These are phyloP conservation scores for Poa annua DNA, from an alignment of 176 grass and related monocot genomes.

Conservation along the genomic window DNA sequence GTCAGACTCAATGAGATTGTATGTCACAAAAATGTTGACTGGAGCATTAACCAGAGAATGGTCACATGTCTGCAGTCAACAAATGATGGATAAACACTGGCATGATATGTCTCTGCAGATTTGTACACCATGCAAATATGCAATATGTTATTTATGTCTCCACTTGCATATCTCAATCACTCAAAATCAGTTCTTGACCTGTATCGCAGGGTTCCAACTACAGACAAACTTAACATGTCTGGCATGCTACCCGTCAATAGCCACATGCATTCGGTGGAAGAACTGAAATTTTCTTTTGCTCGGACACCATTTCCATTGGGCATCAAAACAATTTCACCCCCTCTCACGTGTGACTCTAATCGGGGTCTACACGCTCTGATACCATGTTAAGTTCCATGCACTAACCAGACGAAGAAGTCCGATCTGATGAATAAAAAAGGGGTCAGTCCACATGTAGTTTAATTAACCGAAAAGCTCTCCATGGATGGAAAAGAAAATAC, in stretches of 20 bases:
- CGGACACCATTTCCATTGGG: background rate
- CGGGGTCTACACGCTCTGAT: too few species aligned
- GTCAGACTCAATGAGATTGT: slow-evolving; percentile 13
- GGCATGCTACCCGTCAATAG: background rate
- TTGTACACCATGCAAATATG: background rate
- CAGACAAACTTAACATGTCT: slow-evolving; percentile 14
- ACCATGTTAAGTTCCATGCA: too few species aligned
- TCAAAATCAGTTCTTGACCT: background rate
- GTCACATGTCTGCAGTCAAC: background rate
- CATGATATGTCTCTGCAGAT: background rate
- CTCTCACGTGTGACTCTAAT: too few species aligned
- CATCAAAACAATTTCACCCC: background rate
- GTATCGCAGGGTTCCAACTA: background rate
- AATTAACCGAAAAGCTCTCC: too few species aligned
- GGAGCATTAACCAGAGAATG: background rate
- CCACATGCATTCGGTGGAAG: slow-evolving; percentile 3
- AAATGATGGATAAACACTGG: slow-evolving; percentile 5
- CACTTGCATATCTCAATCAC: slow-evolving; percentile 26
- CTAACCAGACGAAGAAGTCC: too few species aligned
- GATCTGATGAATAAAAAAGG: too few species aligned
- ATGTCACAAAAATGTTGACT: slow-evolving; percentile 3
- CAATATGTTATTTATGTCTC: background rate
- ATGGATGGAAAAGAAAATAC: too few species aligned
- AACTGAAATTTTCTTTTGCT: background rate
- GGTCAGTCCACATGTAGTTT: too few species aligned